Percentiles rank a stretch among this genome's conserved stretches.
Evolutionary conservation across 352 stramenopile species (phyloP).

Genomic region (Stephanocyclus meneghinianus): DNA sequence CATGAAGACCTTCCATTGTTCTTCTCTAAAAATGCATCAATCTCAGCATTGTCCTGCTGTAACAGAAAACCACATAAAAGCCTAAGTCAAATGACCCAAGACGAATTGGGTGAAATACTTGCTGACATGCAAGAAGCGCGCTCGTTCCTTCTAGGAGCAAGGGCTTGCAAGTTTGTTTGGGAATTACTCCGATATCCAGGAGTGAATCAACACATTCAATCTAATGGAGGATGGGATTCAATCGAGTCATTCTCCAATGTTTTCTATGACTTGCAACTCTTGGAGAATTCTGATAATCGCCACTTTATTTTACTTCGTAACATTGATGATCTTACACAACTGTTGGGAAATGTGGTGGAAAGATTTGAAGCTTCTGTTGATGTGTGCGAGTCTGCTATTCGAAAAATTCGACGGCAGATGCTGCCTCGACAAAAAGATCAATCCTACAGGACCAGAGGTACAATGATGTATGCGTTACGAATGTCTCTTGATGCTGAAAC

Average conservation of each 20-base stretch:
- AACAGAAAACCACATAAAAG: conserved; percentile 1
- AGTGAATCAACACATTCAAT: conserved; percentile 35
- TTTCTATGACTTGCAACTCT: conserved; percentile 42
- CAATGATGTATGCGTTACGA: conserved; percentile 20
- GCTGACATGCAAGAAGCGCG: conserved; percentile 44
- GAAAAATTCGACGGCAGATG: conserved; percentile 22
- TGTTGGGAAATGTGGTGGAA: conserved; percentile 17
- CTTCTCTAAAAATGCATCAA: conserved; percentile 30
- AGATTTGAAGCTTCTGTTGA: conserved; percentile 22
- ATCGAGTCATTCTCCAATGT: conserved; percentile 34
- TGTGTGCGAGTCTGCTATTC: conserved; percentile 28
- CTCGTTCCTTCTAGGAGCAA: conserved; percentile 36
- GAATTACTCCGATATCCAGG: conserved; percentile 29
- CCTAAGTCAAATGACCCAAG: conserved; percentile 22
- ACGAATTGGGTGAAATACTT: conserved; percentile 24
- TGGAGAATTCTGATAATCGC: conserved; percentile 25
- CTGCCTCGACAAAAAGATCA: conserved; percentile 12
- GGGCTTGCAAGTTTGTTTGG: conserved; percentile 46
- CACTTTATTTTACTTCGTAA: conserved; percentile 41
- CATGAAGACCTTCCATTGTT: conserved; percentile 23
- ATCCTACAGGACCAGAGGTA: conserved; percentile 23
- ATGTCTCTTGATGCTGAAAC: conserved; percentile 31
- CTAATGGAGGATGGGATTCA: conserved; percentile 24
- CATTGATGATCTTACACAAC: conserved; percentile 24
- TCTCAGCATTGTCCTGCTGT: not conserved